Evolutionary conservation across 2,329 filamentous ascomycete genomes (phyloP), one percentile per base, ranked within the genome.

Genomic region (Dothidotthia symphoricarpi): DNA sequence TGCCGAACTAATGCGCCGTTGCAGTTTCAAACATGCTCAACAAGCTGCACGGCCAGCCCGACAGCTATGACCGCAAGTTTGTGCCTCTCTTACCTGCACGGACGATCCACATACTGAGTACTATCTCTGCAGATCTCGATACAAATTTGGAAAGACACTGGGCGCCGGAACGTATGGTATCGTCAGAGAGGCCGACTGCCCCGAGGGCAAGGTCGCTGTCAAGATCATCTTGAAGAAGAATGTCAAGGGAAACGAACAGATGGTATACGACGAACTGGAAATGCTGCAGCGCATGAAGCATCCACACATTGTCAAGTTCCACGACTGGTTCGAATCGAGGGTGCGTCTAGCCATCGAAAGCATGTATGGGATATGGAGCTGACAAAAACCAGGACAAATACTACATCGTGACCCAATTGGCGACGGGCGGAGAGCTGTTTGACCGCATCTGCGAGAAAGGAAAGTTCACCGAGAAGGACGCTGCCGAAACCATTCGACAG

Each of bases 161-260:
- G 93, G 93, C 63, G 93, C 93, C 46, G 93, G 93, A 57, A 98
- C 93, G 59, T 98, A 98, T 76, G 93, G 93, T 63, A 95, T 98
- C 61, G 93, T 98, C 61, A 83, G 93, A 58, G 93, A 98, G 72
- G 93, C 93, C 44, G 89, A 96, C 46, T 80, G 87, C 54, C 81
- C 85, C 28, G 77, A 79, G 14, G 88, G 88, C 67, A 86, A 95
- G 75, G 90, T 95, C 45, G 93, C 93, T 27, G 81, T 98, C 70
- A 98, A 98, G 78, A 97, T 98, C 67, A 98, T 98, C 69, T 75
- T 97, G 62, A 98, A 98, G 80, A 96, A 95, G 76, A 97, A 95
- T 70, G 91, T 98, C 66, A 94, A 90, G 68, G 91, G 90, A 51
- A 97, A 97, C 60, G 93, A 98, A 75, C 82, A 85, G 68, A 98